Evolutionary conservation across 73 alveolate species (phyloP).

Genomic region (Paramecium sexaurelia): DNA sequence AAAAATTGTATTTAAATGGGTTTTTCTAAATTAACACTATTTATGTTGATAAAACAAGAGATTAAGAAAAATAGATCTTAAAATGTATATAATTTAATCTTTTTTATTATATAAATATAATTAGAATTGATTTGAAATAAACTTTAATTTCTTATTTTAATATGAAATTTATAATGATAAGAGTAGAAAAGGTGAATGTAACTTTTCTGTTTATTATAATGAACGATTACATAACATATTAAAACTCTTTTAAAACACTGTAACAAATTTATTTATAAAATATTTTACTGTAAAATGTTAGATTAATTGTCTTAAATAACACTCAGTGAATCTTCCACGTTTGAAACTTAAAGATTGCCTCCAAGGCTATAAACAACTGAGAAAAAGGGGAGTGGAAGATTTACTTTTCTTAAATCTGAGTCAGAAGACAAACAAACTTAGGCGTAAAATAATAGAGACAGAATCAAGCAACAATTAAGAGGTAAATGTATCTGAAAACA

Average conservation of each 20-base stretch:
- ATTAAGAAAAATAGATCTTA: too few species aligned
- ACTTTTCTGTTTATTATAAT: too few species aligned
- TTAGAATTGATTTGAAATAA: not conserved
- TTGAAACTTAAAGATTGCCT: not conserved
- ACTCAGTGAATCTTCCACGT: not conserved
- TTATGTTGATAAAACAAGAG: too few species aligned
- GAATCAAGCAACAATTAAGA: constrained; percentile 34
- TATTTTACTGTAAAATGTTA: not conserved
- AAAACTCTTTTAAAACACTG: not conserved
- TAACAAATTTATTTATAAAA: not conserved
- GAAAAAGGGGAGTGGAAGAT: constrained; percentile 37
- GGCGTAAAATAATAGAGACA: not conserved
- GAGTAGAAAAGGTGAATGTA: too few species aligned
- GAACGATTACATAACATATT: not conserved
- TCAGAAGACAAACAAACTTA: not conserved
- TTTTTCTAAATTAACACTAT: too few species aligned
- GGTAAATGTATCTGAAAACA: not conserved
- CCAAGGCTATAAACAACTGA: not conserved
- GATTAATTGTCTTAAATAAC: not conserved
- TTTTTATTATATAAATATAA: too few species aligned
- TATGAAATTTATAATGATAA: too few species aligned
- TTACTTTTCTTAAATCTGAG: constrained; percentile 30
- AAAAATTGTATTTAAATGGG: too few species aligned
- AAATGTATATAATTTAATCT: not conserved
- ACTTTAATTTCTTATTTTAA: not conserved